These are phyloP conservation scores for Ottelia alismoides DNA, from an alignment of 106 monocot genomes.

Conservation along the genomic window DNA sequence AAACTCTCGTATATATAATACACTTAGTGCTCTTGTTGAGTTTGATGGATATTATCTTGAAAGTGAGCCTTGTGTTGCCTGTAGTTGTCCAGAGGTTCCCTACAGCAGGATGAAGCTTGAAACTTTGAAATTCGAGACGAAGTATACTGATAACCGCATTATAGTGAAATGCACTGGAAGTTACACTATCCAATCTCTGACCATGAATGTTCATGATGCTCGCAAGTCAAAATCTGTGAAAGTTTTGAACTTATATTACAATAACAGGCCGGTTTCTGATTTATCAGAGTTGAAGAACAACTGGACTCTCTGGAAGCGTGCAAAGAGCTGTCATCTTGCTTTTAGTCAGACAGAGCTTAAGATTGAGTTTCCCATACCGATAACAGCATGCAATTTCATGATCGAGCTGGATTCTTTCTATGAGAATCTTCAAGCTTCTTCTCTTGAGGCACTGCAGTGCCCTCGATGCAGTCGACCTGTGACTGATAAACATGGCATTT, in stretches of 20 bases:
- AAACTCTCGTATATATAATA: constrained; percentile 92
- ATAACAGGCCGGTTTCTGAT: constrained; percentile 82
- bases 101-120: constrained; percentile 94
- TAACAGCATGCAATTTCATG: constrained; percentile 99
- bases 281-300: constrained; percentile 94
- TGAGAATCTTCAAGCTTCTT: constrained; percentile 97
- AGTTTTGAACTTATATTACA: constrained; percentile 90
- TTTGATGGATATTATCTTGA: constrained; percentile 99
- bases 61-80: constrained; percentile 96
- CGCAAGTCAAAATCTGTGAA: constrained; percentile 96
- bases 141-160: constrained; percentile 95
- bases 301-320: constrained; percentile 98
- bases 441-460: constrained; percentile 92
- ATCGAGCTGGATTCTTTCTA: constrained; percentile 98
- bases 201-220: constrained; percentile 99
- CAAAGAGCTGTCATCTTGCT: constrained; percentile 90
- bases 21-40: constrained; percentile 77
- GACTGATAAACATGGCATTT: constrained; percentile 99
- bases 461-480: constrained; percentile 94
- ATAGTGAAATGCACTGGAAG: constrained; percentile 99
- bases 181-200: constrained; percentile 87
- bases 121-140: constrained; percentile 94
- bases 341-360: constrained; percentile 96
- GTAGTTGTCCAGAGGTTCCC: constrained; percentile 95
- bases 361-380: constrained; percentile 97